These are phyloP conservation scores for Clitopilus passeckerianus DNA, from an alignment of 768 basidiomycete genomes.

Conservation along the genomic window DNA sequence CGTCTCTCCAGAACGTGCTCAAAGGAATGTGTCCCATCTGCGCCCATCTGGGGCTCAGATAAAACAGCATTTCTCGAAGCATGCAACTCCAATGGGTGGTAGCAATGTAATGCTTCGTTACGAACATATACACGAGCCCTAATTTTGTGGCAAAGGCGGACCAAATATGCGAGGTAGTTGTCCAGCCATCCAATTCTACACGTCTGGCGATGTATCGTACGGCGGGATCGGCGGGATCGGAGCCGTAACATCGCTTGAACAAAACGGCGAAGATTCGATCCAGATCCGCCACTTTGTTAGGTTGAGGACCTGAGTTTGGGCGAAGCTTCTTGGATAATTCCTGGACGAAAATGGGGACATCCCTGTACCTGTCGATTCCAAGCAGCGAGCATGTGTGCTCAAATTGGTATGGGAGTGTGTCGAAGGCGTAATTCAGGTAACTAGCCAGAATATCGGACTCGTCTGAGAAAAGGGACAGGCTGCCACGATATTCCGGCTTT, in stretches of 20 bases:
- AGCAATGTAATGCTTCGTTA: not conserved
- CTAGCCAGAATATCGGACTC: not conserved
- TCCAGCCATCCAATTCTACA: not conserved
- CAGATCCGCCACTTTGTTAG: not conserved
- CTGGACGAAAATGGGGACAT: not conserved
- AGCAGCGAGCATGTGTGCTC: not conserved
- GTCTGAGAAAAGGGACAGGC: not conserved
- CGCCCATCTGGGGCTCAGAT: not conserved
- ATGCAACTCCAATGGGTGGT: not conserved
- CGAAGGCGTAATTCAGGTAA: not conserved
- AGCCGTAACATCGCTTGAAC: not conserved
- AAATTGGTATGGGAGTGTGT: not conserved
- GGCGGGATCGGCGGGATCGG: not conserved
- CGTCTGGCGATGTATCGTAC: not conserved
- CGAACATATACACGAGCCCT: not conserved
- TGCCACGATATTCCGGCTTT: no score
- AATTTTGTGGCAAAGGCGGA: not conserved
- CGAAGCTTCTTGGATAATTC: no score
- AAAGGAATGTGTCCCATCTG: not conserved
- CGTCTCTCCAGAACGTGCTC: not conserved
- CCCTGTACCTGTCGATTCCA: not conserved
- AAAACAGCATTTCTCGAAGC: not conserved
- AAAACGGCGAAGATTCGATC: not conserved
- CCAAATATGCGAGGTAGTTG: not conserved
- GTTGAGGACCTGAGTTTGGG: not conserved